Conservation (phyloP, 805 yeast genomes). For the Gaillardinia entomophila region DNA sequence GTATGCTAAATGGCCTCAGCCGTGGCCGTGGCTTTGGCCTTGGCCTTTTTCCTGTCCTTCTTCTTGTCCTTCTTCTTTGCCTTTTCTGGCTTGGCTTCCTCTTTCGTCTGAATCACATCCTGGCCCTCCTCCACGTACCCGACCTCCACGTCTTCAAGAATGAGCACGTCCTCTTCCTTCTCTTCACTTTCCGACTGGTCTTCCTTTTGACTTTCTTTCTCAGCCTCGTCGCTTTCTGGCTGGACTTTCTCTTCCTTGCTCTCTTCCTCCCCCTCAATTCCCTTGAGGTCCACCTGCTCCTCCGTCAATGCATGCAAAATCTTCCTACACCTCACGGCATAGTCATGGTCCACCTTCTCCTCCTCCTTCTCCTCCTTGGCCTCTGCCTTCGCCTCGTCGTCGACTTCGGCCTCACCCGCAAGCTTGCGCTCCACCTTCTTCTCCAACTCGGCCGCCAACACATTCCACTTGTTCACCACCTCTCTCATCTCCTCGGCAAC, state of each 20-base stretch:
- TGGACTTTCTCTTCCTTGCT: constrained; percentile 5
- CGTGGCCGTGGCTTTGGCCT: background rate
- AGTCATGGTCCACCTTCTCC: constrained; percentile 26
- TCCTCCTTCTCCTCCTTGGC: constrained; percentile 8
- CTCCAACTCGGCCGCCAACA: constrained; percentile 36
- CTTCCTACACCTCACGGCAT: constrained; percentile 36
- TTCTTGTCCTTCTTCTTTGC: constrained; percentile 1
- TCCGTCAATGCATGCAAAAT: constrained; percentile 30
- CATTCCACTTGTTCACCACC: constrained; percentile 54
- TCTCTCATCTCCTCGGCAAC: constrained; percentile 43
- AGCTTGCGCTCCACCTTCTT: constrained; percentile 28
- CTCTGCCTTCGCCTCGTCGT: constrained; percentile 3
- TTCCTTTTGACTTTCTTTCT: constrained; percentile 1
- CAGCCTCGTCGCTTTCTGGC: background rate
- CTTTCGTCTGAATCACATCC: too few species aligned
- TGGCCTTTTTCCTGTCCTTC: background rate
- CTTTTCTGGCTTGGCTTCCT: background rate
- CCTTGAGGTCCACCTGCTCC: constrained; percentile 27
- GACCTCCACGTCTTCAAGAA: background rate
- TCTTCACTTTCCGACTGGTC: constrained; percentile 1
- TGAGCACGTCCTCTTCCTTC: background rate
- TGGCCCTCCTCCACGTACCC: background rate
- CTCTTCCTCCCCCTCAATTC: constrained; percentile 12
- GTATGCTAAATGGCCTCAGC: too few species aligned
- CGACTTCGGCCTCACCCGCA: constrained; percentile 9